Evolutionary conservation across 2,329 filamentous ascomycete species (phyloP).

Genomic region (Pseudopithomyces maydicus): DNA sequence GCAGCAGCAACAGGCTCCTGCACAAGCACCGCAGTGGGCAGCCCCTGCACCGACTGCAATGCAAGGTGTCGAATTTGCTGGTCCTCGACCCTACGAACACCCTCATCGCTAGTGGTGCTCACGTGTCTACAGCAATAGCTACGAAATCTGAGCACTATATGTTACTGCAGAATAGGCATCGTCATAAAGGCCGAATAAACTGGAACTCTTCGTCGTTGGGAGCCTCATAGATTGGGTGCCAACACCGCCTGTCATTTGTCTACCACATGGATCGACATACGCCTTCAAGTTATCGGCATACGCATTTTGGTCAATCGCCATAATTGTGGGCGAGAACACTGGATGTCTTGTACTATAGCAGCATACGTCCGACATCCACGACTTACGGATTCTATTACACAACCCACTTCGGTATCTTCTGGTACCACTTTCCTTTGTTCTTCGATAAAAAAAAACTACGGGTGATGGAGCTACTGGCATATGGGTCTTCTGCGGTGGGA

Average conservation of each 20-base stretch:
- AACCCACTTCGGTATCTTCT: slow-evolving; percentile 5
- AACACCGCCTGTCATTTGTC: no score
- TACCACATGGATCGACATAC: neutral
- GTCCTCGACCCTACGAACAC: slow-evolving; percentile 43
- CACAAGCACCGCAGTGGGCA: slow-evolving; percentile 42
- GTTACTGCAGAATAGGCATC: no score
- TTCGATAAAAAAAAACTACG: slow-evolving; percentile 4
- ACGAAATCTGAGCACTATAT: no score
- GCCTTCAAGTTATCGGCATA: neutral
- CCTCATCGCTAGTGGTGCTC: slow-evolving; percentile 30
- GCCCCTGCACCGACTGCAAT: slow-evolving; percentile 46
- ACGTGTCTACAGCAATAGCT: neutral
- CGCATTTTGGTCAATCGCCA: neutral
- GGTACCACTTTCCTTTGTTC: slow-evolving; percentile 13
- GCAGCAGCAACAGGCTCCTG: slow-evolving; percentile 33
- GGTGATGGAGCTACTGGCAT: slow-evolving; percentile 5
- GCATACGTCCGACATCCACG: slow-evolving; percentile 12
- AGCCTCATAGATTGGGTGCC: no score
- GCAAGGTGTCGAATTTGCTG: slow-evolving; percentile 57
- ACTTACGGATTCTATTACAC: slow-evolving; percentile 16
- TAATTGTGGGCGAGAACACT: neutral
- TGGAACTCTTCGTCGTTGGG: no score
- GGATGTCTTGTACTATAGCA: slow-evolving; percentile 23
- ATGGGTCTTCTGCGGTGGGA: neutral
- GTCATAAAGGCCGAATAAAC: no score